Evolutionary conservation across 2,329 filamentous ascomycete genomes (phyloP).

Genomic region (Cryphonectria carpinicola): DNA sequence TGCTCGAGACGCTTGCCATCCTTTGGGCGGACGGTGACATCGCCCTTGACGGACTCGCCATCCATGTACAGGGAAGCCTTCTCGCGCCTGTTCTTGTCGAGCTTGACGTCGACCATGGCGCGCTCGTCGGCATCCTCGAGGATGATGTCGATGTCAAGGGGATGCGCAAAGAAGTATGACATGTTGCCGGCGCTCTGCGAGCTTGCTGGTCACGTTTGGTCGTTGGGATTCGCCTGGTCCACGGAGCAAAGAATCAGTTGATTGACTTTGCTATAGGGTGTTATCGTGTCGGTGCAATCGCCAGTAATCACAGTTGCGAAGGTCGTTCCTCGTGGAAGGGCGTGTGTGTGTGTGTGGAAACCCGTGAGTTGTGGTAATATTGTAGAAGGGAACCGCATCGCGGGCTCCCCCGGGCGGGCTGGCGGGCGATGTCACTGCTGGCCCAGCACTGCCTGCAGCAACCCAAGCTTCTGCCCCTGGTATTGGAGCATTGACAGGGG

Average conservation of each 20-base stretch:
- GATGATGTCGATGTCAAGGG: conserved; percentile 98
- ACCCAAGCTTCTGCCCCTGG: conserved; percentile 5
- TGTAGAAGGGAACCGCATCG: conserved; percentile 1
- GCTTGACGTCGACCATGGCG: conserved; percentile 94
- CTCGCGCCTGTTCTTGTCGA: conserved; percentile 96
- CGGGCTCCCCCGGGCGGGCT: too few relatives aligned
- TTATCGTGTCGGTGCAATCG: not conserved
- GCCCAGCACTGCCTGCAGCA: not conserved
- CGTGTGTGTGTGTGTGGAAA: not conserved
- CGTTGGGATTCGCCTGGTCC: conserved; percentile 21
- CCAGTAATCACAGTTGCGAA: not conserved
- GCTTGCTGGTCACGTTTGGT: conserved; percentile 25
- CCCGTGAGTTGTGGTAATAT: not conserved
- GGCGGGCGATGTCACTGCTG: conserved; percentile 13
- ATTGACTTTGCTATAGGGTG: not conserved
- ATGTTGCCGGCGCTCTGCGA: conserved; percentile 53
- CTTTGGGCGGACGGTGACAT: conserved; percentile 92
- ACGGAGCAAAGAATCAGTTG: not conserved
- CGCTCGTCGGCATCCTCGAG: conserved; percentile 94
- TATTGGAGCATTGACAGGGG: conserved; percentile 5
- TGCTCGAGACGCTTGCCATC: conserved; percentile 98
- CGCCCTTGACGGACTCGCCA: conserved; percentile 96
- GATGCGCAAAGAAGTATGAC: conserved; percentile 98
- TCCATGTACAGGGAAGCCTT: conserved; percentile 98
- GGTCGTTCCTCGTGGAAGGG: not conserved